Conservation (phyloP, 2,329 filamentous ascomycete genomes). For the Alternaria metachromatica region DNA sequence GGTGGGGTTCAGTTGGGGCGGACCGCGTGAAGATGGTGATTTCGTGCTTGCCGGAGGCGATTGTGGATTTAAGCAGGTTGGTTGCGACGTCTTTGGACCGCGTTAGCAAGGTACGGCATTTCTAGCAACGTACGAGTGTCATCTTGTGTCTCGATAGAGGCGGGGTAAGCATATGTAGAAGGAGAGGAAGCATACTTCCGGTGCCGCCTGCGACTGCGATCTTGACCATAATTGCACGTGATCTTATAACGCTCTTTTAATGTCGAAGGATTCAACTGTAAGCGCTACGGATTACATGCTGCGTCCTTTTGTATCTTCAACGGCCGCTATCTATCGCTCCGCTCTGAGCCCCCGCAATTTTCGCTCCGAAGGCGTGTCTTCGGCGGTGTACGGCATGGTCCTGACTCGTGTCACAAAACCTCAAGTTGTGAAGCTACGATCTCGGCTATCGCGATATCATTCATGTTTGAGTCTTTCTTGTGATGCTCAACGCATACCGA, state of each 20-base stretch:
- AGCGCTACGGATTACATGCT: neutral
- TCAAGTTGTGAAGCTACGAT: neutral
- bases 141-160: neutral
- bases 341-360: neutral
- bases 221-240: slow-evolving; percentile 36
- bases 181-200: slow-evolving; percentile 35
- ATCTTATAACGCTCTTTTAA: neutral
- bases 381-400: neutral
- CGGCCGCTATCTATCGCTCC: neutral
- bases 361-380: neutral
- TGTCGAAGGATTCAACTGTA: neutral
- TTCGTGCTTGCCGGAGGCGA: slow-evolving; percentile 59
- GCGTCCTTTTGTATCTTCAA: neutral
- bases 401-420: slow-evolving; percentile 4
- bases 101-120: neutral
- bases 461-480: neutral
- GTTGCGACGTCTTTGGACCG: slow-evolving; percentile 56
- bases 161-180: neutral
- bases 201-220: slow-evolving; percentile 47
- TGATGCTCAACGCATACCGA: neutral
- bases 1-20: slow-evolving; percentile 10
- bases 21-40: slow-evolving; percentile 60
- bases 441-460: neutral
- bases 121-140: no score
- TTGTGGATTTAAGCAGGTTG: slow-evolving; percentile 60